Conservation (phyloP, 1,284 basidiomycete species). For the Apiotrichum laibachii region DNA sequence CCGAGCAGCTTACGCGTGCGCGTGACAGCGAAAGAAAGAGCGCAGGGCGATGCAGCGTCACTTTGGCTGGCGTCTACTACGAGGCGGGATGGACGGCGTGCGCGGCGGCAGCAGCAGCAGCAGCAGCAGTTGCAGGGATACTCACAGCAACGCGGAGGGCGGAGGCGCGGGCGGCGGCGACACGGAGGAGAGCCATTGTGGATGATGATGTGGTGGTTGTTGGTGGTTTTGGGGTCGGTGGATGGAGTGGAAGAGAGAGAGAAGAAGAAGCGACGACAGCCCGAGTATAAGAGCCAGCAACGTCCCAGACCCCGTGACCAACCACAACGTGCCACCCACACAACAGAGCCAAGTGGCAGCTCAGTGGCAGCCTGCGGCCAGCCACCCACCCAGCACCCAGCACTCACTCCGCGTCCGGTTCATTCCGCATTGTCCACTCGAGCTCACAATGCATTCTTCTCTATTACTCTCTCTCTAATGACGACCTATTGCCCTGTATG, state of each 20-base stretch:
- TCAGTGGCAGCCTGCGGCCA: neutral
- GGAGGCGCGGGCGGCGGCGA: slow-evolving; percentile 20
- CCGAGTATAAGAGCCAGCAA: neutral
- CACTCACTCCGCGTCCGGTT: neutral
- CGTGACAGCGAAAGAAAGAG: neutral
- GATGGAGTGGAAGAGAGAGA: neutral
- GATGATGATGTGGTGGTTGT: slow-evolving; percentile 1
- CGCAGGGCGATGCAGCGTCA: neutral
- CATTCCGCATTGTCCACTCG: neutral
- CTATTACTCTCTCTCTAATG: neutral
- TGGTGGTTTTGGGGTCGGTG: neutral
- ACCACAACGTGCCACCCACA: no score
- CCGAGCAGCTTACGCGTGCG: no score
- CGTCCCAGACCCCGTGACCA: no score
- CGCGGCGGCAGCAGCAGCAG: neutral
- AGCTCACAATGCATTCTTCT: neutral
- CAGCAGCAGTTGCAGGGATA: neutral
- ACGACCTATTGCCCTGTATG: neutral
- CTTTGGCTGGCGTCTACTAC: neutral
- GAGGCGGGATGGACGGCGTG: neutral
- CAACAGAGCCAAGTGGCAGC: no score
- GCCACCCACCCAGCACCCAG: neutral
- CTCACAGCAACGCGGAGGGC: slow-evolving; percentile 26
- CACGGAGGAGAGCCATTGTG: slow-evolving; percentile 20
- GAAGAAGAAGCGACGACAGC: neutral